Evolutionary conservation across 371 early-diverging fungal species (phyloP).

Genomic region (Umbelopsis sp.): DNA sequence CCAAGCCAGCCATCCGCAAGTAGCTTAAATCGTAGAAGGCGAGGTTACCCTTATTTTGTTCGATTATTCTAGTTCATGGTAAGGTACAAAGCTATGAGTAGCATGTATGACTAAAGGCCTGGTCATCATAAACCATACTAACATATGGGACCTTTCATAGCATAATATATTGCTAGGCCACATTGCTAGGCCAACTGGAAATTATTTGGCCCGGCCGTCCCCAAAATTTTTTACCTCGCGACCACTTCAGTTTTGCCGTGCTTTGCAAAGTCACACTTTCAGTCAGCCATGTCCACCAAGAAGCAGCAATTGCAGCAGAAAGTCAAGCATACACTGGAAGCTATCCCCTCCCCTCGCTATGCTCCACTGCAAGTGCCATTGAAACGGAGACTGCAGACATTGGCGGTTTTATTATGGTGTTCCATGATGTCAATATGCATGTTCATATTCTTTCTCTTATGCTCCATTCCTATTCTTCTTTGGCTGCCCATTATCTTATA

Average conservation of each 20-base stretch:
- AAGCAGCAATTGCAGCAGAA: background rate
- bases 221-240: background rate
- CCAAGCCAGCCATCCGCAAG: no score
- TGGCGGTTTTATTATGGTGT: constrained; percentile 60
- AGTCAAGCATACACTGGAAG: background rate
- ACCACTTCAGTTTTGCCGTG: no score
- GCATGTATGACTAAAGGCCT: no score
- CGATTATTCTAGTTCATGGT: no score
- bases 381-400: constrained; percentile 75
- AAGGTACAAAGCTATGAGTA: no score
- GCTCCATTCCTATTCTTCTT: constrained; percentile 39
- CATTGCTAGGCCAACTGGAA: no score
- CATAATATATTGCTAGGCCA: no score
- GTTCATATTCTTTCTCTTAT: constrained; percentile 46
- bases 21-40: no score
- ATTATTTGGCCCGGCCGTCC: background rate
- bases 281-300: background rate
- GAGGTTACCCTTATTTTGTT: no score
- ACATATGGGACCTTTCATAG: no score
- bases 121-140: no score
- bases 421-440: constrained; percentile 46
- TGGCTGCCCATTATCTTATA: constrained; percentile 70
- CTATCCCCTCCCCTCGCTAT: constrained; percentile 29
- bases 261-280: background rate
- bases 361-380: constrained; percentile 72